A percentile compares a stretch with the other conserved stretches of the same genome.
Evolutionary conservation across 2,329 filamentous ascomycete species (phyloP).

Genomic region (Colletotrichum sp.): DNA sequence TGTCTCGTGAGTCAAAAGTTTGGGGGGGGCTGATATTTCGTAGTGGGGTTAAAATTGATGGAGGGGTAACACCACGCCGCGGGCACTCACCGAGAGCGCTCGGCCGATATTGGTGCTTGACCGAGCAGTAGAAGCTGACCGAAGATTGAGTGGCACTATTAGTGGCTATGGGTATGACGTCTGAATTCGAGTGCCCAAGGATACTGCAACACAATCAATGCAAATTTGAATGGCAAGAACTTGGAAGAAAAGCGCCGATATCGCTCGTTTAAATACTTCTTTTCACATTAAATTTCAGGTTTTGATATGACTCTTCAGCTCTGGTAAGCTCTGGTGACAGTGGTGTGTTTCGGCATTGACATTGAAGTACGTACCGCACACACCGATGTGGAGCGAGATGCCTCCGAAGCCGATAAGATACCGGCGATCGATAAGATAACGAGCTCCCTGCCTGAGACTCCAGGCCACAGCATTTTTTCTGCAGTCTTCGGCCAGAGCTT

Average conservation of each 20-base stretch:
- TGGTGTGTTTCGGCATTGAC: background rate
- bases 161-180: background rate
- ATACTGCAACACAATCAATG: background rate
- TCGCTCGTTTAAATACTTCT: background rate
- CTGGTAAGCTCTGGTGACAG: background rate
- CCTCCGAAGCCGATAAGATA: background rate
- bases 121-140: background rate
- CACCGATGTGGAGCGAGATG: background rate
- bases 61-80: constrained; percentile 13
- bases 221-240: rapidly evolving
- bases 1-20: constrained; percentile 24
- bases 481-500: constrained; percentile 13
- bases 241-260: background rate
- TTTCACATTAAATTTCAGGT: background rate
- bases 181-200: background rate
- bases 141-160: background rate
- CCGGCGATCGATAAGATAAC: background rate
- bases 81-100: constrained; percentile 9
- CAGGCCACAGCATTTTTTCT: constrained; percentile 16
- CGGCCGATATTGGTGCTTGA: constrained; percentile 6
- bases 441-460: background rate
- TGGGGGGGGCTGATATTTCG: constrained; percentile 19
- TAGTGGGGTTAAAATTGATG: constrained; percentile 22
- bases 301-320: constrained; percentile 2
- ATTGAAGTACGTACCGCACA: background rate